Base-by-base conservation (phyloP, 352 stramenopile species). In the Phytopythium mirpurense region DNA sequence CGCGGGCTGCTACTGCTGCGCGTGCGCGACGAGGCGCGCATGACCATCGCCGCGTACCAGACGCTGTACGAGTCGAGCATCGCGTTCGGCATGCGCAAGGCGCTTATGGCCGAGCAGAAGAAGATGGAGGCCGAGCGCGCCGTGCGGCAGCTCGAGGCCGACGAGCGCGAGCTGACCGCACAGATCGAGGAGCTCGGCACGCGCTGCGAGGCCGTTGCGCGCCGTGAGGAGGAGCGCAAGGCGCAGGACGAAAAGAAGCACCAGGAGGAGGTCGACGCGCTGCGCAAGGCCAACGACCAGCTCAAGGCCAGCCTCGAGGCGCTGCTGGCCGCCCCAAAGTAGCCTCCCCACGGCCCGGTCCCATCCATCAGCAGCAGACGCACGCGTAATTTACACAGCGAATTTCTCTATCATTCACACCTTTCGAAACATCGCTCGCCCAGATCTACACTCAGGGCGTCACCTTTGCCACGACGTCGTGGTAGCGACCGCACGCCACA, bases 51-150 rank as follows among this genome's bases (percentile, higher is more conserved):
- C 15, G 88, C 90, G 15, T 98, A 97, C 56, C 86, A 97, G 67
- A 97, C 86, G 18, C 63, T 97, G 49, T 97, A 97, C 62, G 90
- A 97, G 64, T 92, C 73, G 19, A 91, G 74, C 40, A 96, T 97
- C 45, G 90, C 90, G 14, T 98, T 97, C 56, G 90, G 90, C 31
- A 97, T 98, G 77, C 82, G 91, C 57, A 97, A 98, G 67, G 90
- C 91, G 24, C 72, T 98, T 11, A 95, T 97, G 74, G 85, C 86
- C 10, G 87, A 97, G 70, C 91, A 98, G 55, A 84, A 82, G 46
- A 96, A 96, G 61, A 88, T 90, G 59, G 83, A 96, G 48, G 77
- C 92, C 21, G 71, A 95, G 57, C 73, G 86, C 37, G 82, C 84
- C 32, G 92, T 96, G 53, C 77, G 77, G 32, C 60, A 83, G n/a